These are phyloP conservation scores for Phallus indusiatus DNA, from an alignment of 768 basidiomycete genomes.

Conservation along the genomic window DNA sequence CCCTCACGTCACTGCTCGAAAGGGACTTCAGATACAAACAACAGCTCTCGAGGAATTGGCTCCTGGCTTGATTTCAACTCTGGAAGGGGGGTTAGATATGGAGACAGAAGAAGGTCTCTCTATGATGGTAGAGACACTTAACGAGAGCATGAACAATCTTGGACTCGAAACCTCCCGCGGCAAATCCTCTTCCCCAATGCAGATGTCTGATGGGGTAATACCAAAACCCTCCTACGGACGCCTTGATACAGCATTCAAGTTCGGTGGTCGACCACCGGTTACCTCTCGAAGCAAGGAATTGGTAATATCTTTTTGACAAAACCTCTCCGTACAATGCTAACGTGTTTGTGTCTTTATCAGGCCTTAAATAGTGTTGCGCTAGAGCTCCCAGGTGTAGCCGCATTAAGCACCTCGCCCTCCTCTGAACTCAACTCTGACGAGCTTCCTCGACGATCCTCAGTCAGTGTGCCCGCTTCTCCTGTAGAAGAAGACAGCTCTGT, in stretches of 20 bases:
- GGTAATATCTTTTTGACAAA: neutral
- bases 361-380: neutral
- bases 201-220: neutral
- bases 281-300: constrained; percentile 7
- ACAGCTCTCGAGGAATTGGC: neutral
- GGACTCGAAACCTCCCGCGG: neutral
- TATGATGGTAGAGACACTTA: neutral
- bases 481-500: constrained; percentile 42
- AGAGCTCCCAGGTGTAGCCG: constrained; percentile 1
- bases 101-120: neutral
- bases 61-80: neutral
- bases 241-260: constrained; percentile 65
- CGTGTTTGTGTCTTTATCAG: neutral
- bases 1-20: constrained; percentile 40
- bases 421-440: neutral
- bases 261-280: constrained; percentile 41
- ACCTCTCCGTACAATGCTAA: neutral
- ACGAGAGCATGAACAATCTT: neutral
- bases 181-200: neutral
- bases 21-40: constrained; percentile 23
- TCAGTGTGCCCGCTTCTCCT: constrained; percentile 9
- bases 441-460: neutral
- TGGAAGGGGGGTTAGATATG: neutral
- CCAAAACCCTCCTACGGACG: constrained; percentile 44
- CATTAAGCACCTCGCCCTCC: constrained; percentile 1